Conservation (phyloP, 768 basidiomycete species). For the Lactifluus volemus region DNA sequence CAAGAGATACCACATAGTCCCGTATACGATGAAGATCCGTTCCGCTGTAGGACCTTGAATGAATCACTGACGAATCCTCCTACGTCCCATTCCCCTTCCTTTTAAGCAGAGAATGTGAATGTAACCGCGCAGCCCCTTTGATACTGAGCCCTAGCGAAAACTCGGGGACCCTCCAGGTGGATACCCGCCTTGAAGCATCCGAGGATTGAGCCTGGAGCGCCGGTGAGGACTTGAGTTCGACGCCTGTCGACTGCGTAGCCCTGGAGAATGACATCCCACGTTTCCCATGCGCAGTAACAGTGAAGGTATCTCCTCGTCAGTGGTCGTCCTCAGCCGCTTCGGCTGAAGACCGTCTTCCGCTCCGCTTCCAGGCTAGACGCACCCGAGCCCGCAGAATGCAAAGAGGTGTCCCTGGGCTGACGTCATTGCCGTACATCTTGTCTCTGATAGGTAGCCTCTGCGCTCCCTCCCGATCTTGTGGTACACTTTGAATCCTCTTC, state of each 20-base stretch:
- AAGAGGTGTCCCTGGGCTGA: not conserved
- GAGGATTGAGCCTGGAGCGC: not conserved
- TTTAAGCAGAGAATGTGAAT: constrained; percentile 11
- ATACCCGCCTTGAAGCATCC: too few relatives aligned
- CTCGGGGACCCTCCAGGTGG: not conserved
- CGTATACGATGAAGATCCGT: not conserved
- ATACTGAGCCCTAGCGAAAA: constrained; percentile 10
- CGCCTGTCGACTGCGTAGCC: not conserved
- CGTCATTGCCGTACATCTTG: constrained; percentile 9
- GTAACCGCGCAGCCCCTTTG: constrained; percentile 16
- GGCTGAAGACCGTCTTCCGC: not conserved
- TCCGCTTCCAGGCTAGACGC: not conserved
- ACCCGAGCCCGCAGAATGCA: not conserved
- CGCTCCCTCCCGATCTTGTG: not conserved
- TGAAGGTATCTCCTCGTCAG: constrained; percentile 7
- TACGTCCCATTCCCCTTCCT: constrained; percentile 11
- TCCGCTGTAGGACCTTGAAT: not conserved
- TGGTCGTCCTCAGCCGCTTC: constrained; percentile 2
- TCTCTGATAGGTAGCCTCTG: constrained; percentile 8
- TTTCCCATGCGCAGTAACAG: constrained; percentile 10
- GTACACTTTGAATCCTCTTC: not conserved
- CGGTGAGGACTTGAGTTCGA: not conserved
- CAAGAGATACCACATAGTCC: not conserved
- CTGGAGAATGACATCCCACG: not conserved
- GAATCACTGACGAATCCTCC: not conserved